Evolutionary conservation across 495 filamentous ascomycete genomes (phyloP).

Genomic region (Rusavskia elegans): DNA sequence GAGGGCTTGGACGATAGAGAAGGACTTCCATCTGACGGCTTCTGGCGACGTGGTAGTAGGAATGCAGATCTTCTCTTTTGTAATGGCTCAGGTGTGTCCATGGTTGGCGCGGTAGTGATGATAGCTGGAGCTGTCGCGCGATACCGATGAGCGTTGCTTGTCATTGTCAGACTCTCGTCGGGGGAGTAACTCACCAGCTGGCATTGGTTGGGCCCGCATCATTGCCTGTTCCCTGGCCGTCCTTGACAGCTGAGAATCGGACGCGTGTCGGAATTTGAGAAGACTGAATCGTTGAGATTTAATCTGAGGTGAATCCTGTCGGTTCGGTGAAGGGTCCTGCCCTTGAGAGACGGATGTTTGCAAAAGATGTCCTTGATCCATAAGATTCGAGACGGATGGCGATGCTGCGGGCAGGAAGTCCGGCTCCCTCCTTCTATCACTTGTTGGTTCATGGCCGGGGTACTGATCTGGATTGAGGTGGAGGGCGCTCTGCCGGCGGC

Average conservation of each 20-base stretch:
- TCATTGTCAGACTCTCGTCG: neutral
- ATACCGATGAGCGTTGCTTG: too few relatives aligned
- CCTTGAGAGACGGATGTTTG: neutral
- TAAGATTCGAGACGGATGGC: neutral
- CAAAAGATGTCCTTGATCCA: neutral
- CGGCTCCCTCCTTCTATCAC: neutral
- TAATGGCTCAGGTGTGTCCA: slow-evolving; percentile 36
- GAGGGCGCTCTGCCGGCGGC: slow-evolving; percentile 22
- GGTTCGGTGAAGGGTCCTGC: slow-evolving; percentile 9
- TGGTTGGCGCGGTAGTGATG: slow-evolving; percentile 81
- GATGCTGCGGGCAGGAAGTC: neutral
- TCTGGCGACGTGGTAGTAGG: slow-evolving; percentile 20
- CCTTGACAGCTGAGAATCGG: slow-evolving; percentile 73
- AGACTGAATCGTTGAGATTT: slow-evolving; percentile 60
- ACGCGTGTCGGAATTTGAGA: slow-evolving; percentile 81
- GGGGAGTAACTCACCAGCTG: slow-evolving; percentile 37
- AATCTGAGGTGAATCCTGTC: slow-evolving; percentile 21
- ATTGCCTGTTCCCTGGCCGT: slow-evolving; percentile 60
- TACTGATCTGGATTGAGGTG: slow-evolving; percentile 14
- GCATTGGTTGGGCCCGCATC: slow-evolving; percentile 51
- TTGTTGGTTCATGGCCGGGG: slow-evolving; percentile 1
- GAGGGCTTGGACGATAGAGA: slow-evolving; percentile 26
- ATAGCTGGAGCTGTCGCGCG: slow-evolving; percentile 57
- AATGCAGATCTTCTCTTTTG: slow-evolving; percentile 38
- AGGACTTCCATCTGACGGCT: slow-evolving; percentile 12